Base-by-base conservation (phyloP, 768 basidiomycete genomes). In the Cystobasidiopsis lactophilus region DNA sequence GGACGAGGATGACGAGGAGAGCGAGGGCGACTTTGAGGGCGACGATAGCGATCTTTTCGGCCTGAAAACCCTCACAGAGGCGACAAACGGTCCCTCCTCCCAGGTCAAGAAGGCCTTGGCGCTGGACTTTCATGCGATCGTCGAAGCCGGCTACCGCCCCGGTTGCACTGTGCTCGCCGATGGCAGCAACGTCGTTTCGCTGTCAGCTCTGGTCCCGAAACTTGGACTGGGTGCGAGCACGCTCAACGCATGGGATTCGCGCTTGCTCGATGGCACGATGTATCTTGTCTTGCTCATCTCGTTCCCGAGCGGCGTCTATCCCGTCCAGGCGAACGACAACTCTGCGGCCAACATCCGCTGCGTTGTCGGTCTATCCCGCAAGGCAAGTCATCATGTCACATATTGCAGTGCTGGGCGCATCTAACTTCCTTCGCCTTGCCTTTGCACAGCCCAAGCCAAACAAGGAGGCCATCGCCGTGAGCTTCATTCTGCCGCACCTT, bases 201-300 rank as follows among this genome's bases (percentile, higher is more conserved):
- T 59, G 27, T 49, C 58, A 26, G 75, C 77, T 11, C 70, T 74
- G 38, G 67, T 77, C 53, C 66, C 58, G 10, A 69, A 79, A 11
- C 69, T 75, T 14, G 70, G 68, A 47, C 75, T 80, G 23, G 72
- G 78, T 11, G 71, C 77, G 2, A 75, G 75, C 35, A 79, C 78
- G 10, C 67, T 82, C 30, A 74, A 79, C 65, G 79, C 79, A 23
- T 82, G 80, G 80, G 80, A 82, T 59, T 69, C 74, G 14, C 73
- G 73, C 9, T 71, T 82, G 4, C 69, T 81, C 21, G 69, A 74
- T 3, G 70, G 71, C 29, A 67, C 74, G 21, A 70, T 55, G 48
- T 59, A 79, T 65, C 68, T 82, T 44, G 75, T 74, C 4, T 71
- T 82, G n/a, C 70, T 81, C 26, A 74, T 81, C 16, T 35, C 16